Evolutionary conservation across 164 flowering plant genomes (phyloP).

Genomic region (Buxus sempervirens): DNA sequence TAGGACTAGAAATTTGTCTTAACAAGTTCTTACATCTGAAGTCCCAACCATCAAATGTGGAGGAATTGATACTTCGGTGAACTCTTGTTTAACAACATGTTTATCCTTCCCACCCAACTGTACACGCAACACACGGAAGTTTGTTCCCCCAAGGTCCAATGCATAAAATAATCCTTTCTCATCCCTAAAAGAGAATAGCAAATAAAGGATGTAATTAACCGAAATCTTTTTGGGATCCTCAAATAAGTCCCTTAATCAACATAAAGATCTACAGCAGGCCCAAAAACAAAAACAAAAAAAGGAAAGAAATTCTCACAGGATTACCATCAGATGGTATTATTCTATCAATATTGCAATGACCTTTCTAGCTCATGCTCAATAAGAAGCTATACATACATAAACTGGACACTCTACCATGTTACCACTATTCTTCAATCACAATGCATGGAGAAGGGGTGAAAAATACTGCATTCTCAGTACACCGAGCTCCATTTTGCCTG

Average conservation of each 20-base stretch:
- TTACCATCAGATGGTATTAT: background rate
- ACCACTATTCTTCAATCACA: background rate
- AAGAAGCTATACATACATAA: background rate
- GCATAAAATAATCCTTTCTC: conserved; percentile 93
- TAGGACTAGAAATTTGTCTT: background rate
- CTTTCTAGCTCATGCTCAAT: background rate
- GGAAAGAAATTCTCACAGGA: background rate
- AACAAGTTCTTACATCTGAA: conserved; percentile 56
- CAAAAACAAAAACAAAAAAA: background rate
- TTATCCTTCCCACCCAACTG: conserved; percentile 71
- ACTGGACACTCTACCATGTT: background rate
- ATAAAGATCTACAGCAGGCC: too few relatives aligned
- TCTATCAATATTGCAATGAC: background rate
- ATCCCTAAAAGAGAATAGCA: conserved; percentile 38
- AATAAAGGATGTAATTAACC: background rate
- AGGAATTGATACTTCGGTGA: conserved; percentile 87
- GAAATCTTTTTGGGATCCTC: background rate
- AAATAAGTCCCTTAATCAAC: background rate
- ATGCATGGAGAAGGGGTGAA: background rate
- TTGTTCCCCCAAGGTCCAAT: conserved; percentile 96
- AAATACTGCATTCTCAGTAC: too few relatives aligned
- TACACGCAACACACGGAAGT: conserved; percentile 90
- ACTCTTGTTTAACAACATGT: conserved; percentile 64
- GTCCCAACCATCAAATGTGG: conserved; percentile 78
- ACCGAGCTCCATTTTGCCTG: too few relatives aligned